Conservation (phyloP, 192 early-diverging fungal genomes). For the Phycomyces nitens region DNA sequence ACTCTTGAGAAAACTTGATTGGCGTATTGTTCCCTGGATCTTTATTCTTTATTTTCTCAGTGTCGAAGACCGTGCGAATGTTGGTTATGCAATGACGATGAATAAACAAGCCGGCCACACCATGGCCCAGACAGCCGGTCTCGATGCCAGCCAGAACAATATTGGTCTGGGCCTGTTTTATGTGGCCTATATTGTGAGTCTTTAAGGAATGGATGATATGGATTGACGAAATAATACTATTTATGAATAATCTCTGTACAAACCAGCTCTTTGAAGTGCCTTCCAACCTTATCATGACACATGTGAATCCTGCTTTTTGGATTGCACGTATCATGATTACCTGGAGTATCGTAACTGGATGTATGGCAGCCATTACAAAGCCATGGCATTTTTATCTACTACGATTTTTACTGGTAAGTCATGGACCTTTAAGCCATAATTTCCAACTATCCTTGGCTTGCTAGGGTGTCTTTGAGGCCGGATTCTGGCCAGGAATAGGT, state of each 20-base stretch:
- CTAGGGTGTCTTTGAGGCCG: conserved; percentile 32
- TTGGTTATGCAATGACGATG: conserved; percentile 36
- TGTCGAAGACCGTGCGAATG: conserved; percentile 33
- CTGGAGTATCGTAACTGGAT: conserved; percentile 35
- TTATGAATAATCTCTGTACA: neutral
- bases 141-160: conserved; percentile 23
- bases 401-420: conserved; percentile 27
- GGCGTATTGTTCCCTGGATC: conserved; percentile 36
- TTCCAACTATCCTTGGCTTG: neutral
- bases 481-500: conserved; percentile 29
- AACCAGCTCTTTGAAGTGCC: conserved; percentile 32
- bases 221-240: too few relatives aligned
- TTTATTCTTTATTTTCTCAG: conserved; percentile 31
- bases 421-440: too few relatives aligned
- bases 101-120: conserved; percentile 28
- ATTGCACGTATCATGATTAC: conserved; percentile 37
- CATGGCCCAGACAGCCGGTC: conserved; percentile 15
- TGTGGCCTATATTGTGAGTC: conserved; percentile 34
- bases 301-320: conserved; percentile 31
- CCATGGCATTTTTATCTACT: conserved; percentile 38
- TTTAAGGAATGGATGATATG: too few relatives aligned
- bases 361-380: conserved; percentile 34
- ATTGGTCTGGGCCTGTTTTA: conserved; percentile 35
- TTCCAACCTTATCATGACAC: conserved; percentile 33
- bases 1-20: conserved; percentile 29